Conservation (phyloP, 805 yeast genomes). For the Kodamaea jinghongensis region DNA sequence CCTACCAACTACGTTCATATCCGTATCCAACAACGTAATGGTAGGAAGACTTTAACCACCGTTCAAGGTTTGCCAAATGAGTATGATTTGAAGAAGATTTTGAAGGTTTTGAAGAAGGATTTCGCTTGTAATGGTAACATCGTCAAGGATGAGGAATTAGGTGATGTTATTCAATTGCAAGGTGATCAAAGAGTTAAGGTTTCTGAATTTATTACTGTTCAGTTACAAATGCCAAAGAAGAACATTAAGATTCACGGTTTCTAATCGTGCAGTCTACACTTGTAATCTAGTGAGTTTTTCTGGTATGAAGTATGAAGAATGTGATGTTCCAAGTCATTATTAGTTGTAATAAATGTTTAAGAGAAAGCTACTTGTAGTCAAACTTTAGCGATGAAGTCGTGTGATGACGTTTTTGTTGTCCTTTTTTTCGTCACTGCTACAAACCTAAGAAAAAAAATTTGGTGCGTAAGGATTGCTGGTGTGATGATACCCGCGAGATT, state of each 20-base stretch:
- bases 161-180: constrained; percentile 95
- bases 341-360: neutral
- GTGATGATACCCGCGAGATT: constrained; percentile 21
- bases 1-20: constrained; percentile 94
- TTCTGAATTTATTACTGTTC: constrained; percentile 83
- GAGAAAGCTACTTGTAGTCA: neutral
- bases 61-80: constrained; percentile 97
- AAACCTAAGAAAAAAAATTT: constrained; percentile 10
- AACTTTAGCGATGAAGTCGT: neutral
- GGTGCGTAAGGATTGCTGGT: constrained; percentile 17
- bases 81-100: constrained; percentile 89
- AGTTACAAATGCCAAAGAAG: constrained; percentile 89
- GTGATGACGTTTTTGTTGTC: neutral
- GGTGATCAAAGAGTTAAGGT: constrained; percentile 99
- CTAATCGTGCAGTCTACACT: no score
- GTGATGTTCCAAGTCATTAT: neutral
- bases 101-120: constrained; percentile 93
- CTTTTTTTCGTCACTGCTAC: no score
- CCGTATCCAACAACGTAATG: constrained; percentile 99
- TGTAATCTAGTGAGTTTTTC: no score
- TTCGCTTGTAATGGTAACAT: constrained; percentile 99
- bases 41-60: constrained; percentile 97
- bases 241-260: constrained; percentile 98
- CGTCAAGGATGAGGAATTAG: constrained; percentile 93
- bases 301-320: neutral